phyloP scores from a whole-genome alignment of 306 rosid species.

The Malus sieversii region DNA sequence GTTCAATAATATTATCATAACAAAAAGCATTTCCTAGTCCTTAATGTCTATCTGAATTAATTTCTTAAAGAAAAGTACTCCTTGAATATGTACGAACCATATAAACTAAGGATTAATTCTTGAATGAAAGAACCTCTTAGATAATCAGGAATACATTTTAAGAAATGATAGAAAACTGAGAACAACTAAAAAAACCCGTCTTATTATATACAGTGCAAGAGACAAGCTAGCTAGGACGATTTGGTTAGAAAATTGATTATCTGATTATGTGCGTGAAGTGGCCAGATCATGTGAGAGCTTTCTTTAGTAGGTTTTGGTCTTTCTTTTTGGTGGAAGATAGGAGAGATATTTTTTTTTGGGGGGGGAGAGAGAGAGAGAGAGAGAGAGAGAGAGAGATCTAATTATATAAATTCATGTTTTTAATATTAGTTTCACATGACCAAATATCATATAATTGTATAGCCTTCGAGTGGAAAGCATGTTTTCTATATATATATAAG shows the following conservation, averaged over 20 bases:
- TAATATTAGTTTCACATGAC: background rate
- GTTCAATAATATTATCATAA: background rate
- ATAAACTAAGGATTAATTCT: background rate
- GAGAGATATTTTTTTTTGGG: background rate
- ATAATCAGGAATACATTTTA: background rate
- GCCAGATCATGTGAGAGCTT: background rate
- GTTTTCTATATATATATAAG: background rate
- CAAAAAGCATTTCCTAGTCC: background rate
- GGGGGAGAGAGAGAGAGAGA: background rate
- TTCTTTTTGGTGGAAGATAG: background rate
- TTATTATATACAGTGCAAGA: background rate
- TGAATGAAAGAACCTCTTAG: background rate
- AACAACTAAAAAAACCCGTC: background rate
- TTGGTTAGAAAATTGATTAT: background rate
- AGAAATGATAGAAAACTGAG: background rate
- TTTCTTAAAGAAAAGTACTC: background rate
- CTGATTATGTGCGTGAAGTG: background rate
- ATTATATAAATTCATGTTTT: background rate
- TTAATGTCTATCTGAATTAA: background rate
- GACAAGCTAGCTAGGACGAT: background rate
- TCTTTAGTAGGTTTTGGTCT: background rate
- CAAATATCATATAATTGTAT: background rate
- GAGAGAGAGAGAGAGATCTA: background rate
- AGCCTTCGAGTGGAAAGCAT: background rate
- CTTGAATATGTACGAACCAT: background rate